Evolutionary conservation across 2,329 filamentous ascomycete genomes (phyloP).

Genomic region (Aspergillus pseudoglaucus): DNA sequence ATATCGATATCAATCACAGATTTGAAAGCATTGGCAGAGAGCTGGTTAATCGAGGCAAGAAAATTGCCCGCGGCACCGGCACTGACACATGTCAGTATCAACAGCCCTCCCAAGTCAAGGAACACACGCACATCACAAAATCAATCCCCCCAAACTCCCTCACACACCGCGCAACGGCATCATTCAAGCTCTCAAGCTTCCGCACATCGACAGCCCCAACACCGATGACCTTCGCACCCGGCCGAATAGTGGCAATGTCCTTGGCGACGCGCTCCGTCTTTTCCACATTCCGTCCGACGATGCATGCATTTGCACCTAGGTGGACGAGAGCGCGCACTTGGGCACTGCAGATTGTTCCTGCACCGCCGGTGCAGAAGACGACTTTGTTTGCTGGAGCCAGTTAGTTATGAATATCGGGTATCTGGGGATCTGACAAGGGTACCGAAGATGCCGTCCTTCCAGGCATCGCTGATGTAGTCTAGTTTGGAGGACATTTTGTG

Average conservation of each 20-base stretch:
- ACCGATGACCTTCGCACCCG: slow-evolving; percentile 77
- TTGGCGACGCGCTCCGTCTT: slow-evolving; percentile 78
- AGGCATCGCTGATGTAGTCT: slow-evolving; percentile 73
- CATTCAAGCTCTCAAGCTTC: slow-evolving; percentile 60
- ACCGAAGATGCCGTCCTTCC: slow-evolving; percentile 86
- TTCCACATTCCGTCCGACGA: slow-evolving; percentile 79
- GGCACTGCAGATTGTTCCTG: slow-evolving; percentile 86
- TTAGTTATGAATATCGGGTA: slow-evolving; percentile 6
- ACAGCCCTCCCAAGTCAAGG: background rate
- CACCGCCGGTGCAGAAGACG: slow-evolving; percentile 90
- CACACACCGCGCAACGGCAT: slow-evolving; percentile 71
- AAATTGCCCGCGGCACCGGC: slow-evolving; percentile 96
- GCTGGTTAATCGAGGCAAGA: slow-evolving; percentile 71
- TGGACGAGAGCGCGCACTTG: slow-evolving; percentile 88
- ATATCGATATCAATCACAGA: slow-evolving; percentile 95
- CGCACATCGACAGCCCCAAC: slow-evolving; percentile 72
- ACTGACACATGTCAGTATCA: slow-evolving; percentile 39
- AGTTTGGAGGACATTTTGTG: slow-evolving; percentile 59
- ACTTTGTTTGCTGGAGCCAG: slow-evolving; percentile 66
- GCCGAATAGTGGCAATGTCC: slow-evolving; percentile 72
- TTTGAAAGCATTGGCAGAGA: slow-evolving; percentile 87
- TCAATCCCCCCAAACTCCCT: slow-evolving; percentile 83
- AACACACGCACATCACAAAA: slow-evolving; percentile 66
- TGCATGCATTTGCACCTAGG: slow-evolving; percentile 87
- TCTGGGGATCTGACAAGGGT: slow-evolving; percentile 16